Conservation (phyloP, 352 stramenopile species). For the Albugo laibachii region DNA sequence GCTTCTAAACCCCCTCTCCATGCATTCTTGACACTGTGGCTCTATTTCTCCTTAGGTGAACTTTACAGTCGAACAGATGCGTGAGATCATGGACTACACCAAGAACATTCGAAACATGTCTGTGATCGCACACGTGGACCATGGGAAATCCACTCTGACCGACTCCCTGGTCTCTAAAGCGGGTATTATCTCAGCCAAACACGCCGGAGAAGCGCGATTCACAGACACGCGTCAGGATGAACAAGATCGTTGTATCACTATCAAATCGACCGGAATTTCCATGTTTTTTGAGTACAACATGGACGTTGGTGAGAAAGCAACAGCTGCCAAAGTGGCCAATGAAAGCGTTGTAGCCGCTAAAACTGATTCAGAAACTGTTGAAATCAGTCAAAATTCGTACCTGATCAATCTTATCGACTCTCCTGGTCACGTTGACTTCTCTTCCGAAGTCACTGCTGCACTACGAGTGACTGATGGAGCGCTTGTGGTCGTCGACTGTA, state of each 20-base stretch:
- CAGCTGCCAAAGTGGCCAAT: constrained; percentile 35
- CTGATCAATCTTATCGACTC: constrained; percentile 99
- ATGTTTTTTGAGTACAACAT: constrained; percentile 99
- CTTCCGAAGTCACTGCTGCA: constrained; percentile 96
- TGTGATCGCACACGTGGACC: constrained; percentile 99
- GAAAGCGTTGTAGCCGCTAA: constrained; percentile 22
- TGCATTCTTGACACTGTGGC: not conserved
- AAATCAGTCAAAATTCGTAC: constrained; percentile 96
- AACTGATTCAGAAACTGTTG: constrained; percentile 25
- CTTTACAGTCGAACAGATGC: constrained; percentile 99
- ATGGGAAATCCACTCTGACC: constrained; percentile 99
- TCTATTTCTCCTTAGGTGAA: constrained; percentile 75
- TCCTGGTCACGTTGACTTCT: constrained; percentile 99
- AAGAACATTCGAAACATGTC: constrained; percentile 99
- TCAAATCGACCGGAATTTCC: constrained; percentile 99
- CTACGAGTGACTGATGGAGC: constrained; percentile 98
- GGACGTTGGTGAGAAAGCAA: constrained; percentile 79
- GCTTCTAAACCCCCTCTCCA: too few species aligned
- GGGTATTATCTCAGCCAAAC: constrained; percentile 98
- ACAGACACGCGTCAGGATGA: constrained; percentile 99
- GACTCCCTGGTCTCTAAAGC: constrained; percentile 98
- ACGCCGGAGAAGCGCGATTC: constrained; percentile 96
- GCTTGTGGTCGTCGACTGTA: constrained; percentile 97
- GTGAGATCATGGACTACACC: constrained; percentile 96
- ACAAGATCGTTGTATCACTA: constrained; percentile 99